Evolutionary conservation across 768 basidiomycete species (phyloP), one percentile per base, ranked within the genome.

Genomic region (Gymnopilus junonius): DNA sequence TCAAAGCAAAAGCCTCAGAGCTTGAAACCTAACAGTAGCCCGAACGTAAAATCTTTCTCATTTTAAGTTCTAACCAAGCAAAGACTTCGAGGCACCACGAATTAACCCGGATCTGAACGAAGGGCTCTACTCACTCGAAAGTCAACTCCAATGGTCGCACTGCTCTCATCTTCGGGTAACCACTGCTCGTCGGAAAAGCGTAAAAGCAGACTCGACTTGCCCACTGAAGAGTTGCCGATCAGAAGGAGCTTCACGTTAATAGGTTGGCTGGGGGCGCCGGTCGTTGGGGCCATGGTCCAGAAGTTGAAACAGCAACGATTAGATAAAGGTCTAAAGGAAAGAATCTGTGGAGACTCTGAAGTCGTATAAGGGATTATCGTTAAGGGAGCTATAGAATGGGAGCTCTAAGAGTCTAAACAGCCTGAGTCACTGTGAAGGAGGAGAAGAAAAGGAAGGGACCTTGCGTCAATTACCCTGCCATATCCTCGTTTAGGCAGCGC

Each of bases 111-210:
- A 23, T n/a, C n/a, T n/a, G n/a, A n/a, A n/a, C n/a, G n/a, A n/a
- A n/a, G n/a, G n/a, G n/a, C 12, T 21, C 15, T 51, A 79, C 90
- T 76, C 76, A 91, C 92, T 66, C 92, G 80, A 76, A 93, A 94
- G 74, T 94, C 92, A 1, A 94, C 92, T 8, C 92, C 89, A 69
- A 92, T 93, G 25, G 92, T 94, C 29, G 92, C 90, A 65, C 87
- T 92, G 50, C 89, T 87, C 76, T 95, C 94, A 71, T 96, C 95
- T 73, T 94, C 92, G 7, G 93, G 89, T 20, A 98, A 79, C 90
- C 95, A 98, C 69, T 94, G 92, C 77, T 97, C 93, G 73, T 98
- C 96, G 2, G 95, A 95, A 80, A 98, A 99, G n/a, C 97, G 86
- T 8, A 99, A 80, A 3, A 99, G 75, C 14, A 99, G 80, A 68